phyloP scores from a whole-genome alignment of 495 filamentous ascomycete species.

The Aspergillus homomorphus region DNA sequence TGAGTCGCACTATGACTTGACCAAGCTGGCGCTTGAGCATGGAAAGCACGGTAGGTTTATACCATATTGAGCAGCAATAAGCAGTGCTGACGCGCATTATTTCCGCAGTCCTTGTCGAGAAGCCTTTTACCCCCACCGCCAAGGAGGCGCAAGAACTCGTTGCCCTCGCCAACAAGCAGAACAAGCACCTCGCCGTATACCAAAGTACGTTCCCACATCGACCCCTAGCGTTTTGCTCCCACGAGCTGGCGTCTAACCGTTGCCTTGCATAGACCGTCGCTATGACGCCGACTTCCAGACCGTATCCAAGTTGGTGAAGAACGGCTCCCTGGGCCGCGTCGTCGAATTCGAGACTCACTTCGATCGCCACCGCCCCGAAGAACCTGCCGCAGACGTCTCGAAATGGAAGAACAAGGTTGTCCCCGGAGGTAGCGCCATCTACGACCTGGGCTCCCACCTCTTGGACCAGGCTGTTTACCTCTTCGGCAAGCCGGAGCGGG shows the following conservation, averaged over 20 bases:
- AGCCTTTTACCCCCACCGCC: constrained; percentile 76
- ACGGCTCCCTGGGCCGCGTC: constrained; percentile 57
- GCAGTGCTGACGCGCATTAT: background rate
- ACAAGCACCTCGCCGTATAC: constrained; percentile 71
- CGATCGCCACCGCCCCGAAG: constrained; percentile 67
- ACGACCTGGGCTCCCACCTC: constrained; percentile 81
- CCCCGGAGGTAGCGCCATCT: constrained; percentile 69
- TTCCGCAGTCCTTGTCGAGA: constrained; percentile 69
- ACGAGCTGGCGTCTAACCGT: constrained; percentile 13
- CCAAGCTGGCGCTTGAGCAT: constrained; percentile 62
- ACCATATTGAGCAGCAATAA: background rate
- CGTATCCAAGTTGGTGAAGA: constrained; percentile 59
- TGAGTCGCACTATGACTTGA: constrained; percentile 66
- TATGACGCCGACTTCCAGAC: constrained; percentile 86
- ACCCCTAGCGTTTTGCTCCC: constrained; percentile 1
- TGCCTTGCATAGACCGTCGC: constrained; percentile 55
- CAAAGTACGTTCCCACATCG: constrained; percentile 55
- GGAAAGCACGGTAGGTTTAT: constrained; percentile 64
- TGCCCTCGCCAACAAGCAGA: constrained; percentile 57
- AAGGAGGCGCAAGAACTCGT: constrained; percentile 70
- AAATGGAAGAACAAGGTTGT: constrained; percentile 71
- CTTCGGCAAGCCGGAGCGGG: constrained; percentile 70
- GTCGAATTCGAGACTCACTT: constrained; percentile 84
- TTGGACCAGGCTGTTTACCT: constrained; percentile 75
- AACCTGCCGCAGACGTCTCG: constrained; percentile 41